phyloP scores from a whole-genome alignment of 305 asterid species.

The Solanum chacoense region DNA sequence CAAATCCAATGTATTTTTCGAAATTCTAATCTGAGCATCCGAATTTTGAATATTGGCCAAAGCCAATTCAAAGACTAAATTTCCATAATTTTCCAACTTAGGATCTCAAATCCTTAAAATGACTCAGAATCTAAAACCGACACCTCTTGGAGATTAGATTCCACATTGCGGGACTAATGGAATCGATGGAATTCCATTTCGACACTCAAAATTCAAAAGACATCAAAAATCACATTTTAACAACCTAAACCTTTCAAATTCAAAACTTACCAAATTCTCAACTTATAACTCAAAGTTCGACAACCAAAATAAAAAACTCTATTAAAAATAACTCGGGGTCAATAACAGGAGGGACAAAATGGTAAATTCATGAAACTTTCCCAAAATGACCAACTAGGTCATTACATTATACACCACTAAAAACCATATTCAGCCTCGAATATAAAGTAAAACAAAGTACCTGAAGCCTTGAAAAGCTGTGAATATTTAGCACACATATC shows the following conservation, averaged over 20 bases:
- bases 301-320: no score
- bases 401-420: no score
- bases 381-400: not conserved
- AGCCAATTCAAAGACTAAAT: not conserved
- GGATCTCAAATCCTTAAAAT: not conserved
- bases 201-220: not conserved
- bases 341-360: not conserved
- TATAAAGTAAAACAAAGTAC: not conserved
- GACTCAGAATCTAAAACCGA: not conserved
- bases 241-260: not conserved
- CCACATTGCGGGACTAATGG: not conserved
- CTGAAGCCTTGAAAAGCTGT: not conserved
- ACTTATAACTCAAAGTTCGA: not conserved
- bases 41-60: not conserved
- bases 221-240: not conserved
- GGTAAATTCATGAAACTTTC: not conserved
- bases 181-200: not conserved
- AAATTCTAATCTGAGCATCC: not conserved
- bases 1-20: not conserved
- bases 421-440: not conserved
- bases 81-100: not conserved
- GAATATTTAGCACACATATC: not conserved
- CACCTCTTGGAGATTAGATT: not conserved
- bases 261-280: not conserved
- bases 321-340: not conserved